A percentile compares a stretch with the other conserved stretches of the same genome.
Conservation (phyloP, 164 flowering plant genomes). For the Saururus chinensis region DNA sequence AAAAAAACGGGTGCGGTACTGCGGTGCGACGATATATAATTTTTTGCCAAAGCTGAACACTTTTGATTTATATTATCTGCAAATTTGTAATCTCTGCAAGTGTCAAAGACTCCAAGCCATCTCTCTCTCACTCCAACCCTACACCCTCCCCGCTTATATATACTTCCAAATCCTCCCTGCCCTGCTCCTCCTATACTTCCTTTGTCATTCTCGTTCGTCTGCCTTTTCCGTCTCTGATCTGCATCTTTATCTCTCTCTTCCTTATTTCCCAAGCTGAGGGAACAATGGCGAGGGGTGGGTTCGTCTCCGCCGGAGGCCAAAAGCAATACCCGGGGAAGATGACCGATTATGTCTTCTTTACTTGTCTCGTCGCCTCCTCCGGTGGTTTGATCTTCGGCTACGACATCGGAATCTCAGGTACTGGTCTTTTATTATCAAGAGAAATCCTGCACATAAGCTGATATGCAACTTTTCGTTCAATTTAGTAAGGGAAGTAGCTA, state of each 20-base stretch:
- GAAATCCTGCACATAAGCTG: neutral
- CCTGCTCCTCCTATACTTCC: neutral
- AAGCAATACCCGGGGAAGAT: slow-evolving; percentile 32
- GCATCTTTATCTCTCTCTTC: neutral
- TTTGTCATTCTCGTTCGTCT: neutral
- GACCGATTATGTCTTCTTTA: slow-evolving; percentile 6
- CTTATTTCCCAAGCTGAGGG: neutral
- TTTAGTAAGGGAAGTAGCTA: too few species aligned
- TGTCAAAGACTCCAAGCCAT: too few species aligned
- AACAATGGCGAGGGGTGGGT: slow-evolving; percentile 45
- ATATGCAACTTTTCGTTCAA: neutral
- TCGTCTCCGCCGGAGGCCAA: slow-evolving; percentile 9
- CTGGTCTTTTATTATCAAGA: neutral
- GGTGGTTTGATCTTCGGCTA: slow-evolving; percentile 28
- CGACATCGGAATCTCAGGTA: slow-evolving; percentile 25
- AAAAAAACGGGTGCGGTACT: too few species aligned
- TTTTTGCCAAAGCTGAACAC: too few species aligned
- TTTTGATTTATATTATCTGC: too few species aligned
- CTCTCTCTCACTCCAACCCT: neutral
- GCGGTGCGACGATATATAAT: too few species aligned
- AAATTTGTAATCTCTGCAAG: too few species aligned
- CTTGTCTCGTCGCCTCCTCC: slow-evolving; percentile 17
- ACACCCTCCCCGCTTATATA: neutral
- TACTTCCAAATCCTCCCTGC: neutral
- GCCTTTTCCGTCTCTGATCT: too few species aligned